phyloP scores from a whole-genome alignment of 495 filamentous ascomycete genomes.

The Trichoderma orchidacearum region DNA sequence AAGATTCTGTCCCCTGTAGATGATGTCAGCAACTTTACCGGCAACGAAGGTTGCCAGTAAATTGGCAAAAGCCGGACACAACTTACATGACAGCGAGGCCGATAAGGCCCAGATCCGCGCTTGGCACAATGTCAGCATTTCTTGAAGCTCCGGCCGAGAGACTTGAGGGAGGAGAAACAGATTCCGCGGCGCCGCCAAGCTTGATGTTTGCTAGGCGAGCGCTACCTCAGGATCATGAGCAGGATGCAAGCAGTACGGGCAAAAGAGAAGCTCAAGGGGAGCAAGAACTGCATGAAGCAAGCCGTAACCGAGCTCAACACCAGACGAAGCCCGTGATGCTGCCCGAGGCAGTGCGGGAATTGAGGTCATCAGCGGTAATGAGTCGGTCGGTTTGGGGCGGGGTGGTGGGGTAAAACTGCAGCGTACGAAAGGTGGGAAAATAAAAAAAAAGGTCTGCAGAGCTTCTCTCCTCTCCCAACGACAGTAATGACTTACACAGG shows the following conservation, averaged over 20 bases:
- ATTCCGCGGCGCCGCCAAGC: conserved; percentile 44
- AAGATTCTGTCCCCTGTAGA: conserved; percentile 64
- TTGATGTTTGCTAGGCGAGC: conserved; percentile 77
- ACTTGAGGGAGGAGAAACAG: conserved; percentile 18
- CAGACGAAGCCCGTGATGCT: neutral
- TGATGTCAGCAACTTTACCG: neutral
- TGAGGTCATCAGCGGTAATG: neutral
- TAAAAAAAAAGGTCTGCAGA: neutral
- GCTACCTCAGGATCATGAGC: conserved; percentile 46
- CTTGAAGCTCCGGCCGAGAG: conserved; percentile 10
- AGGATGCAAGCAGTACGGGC: conserved; percentile 23
- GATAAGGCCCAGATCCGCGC: conserved; percentile 94
- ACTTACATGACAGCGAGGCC: conserved; percentile 94
- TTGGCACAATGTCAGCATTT: conserved; percentile 36
- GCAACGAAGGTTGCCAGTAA: neutral
- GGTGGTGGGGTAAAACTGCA: conserved; percentile 4
- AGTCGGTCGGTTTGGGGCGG: conserved; percentile 2
- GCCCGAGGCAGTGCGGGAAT: conserved; percentile 3
- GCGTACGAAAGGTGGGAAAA: conserved; percentile 1
- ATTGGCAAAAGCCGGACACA: conserved; percentile 6
- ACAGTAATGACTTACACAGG: conserved; percentile 35
- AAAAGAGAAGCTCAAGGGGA: conserved; percentile 6
- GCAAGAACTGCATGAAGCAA: neutral
- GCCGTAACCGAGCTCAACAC: neutral
- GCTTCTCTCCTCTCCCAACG: conserved; percentile 6